Conservation (phyloP, 768 basidiomycete species). For the Leccinum ochraceum region DNA sequence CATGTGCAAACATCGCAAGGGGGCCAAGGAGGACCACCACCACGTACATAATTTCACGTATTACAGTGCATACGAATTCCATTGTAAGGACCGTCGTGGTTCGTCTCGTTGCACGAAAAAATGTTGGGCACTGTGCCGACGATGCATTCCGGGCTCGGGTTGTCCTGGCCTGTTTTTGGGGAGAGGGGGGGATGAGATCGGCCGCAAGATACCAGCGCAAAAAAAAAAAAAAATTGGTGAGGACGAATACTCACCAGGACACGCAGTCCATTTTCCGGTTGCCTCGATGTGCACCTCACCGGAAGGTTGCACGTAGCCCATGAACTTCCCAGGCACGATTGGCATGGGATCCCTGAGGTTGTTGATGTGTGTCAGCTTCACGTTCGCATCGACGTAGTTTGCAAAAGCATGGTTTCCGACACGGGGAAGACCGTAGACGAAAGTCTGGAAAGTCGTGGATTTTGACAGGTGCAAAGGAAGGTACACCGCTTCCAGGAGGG, state of each 20-base stretch:
- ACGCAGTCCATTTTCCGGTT: slow-evolving; percentile 49
- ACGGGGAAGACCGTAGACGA: slow-evolving; percentile 38
- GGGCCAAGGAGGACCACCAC: neutral
- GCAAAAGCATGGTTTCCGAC: slow-evolving; percentile 62
- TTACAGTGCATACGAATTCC: slow-evolving; percentile 22
- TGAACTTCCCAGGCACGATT: slow-evolving; percentile 31
- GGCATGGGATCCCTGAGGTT: slow-evolving; percentile 46
- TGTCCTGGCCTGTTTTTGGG: slow-evolving; percentile 53
- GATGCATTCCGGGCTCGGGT: slow-evolving; percentile 39
- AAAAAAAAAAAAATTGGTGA: neutral
- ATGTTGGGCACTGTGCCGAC: slow-evolving; percentile 38
- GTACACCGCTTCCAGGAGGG: slow-evolving; percentile 38
- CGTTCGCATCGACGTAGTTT: slow-evolving; percentile 48
- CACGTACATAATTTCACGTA: neutral
- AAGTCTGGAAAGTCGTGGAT: slow-evolving; percentile 27
- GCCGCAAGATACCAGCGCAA: neutral
- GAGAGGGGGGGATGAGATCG: neutral
- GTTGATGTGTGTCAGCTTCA: slow-evolving; percentile 51
- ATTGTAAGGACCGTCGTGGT: slow-evolving; percentile 48
- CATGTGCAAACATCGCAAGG: no score
- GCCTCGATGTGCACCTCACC: slow-evolving; percentile 47
- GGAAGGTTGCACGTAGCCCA: slow-evolving; percentile 41
- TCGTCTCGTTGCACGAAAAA: slow-evolving; percentile 35
- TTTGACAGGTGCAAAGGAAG: slow-evolving; percentile 36
- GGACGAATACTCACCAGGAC: slow-evolving; percentile 40